Conservation (phyloP, 768 basidiomycete species). For the Boletus huronensis region DNA sequence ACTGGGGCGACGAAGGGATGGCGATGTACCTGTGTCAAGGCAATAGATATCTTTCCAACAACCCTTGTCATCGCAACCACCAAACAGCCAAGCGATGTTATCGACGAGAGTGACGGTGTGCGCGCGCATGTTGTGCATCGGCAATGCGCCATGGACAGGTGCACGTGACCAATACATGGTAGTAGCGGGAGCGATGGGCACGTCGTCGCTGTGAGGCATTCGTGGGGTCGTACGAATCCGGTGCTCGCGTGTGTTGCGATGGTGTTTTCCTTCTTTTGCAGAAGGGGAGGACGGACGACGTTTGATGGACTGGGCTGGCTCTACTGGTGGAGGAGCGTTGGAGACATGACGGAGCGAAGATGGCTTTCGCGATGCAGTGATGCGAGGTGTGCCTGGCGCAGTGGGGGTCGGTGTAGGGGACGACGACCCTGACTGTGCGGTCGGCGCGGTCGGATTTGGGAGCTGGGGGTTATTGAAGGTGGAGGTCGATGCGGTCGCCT, state of each 20-base stretch:
- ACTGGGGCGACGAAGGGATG: not conserved
- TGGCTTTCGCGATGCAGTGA: slow-evolving; percentile 27
- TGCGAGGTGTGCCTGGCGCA: slow-evolving; percentile 26
- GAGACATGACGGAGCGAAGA: slow-evolving; percentile 32
- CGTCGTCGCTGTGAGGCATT: slow-evolving; percentile 59
- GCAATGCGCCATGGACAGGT: slow-evolving; percentile 69
- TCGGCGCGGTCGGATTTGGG: not conserved
- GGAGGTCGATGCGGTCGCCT: slow-evolving; percentile 35
- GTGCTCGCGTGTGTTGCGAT: slow-evolving; percentile 22
- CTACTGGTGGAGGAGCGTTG: slow-evolving; percentile 26
- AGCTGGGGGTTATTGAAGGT: slow-evolving; percentile 30
- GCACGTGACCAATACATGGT: slow-evolving; percentile 85
- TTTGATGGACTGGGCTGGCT: slow-evolving; percentile 24
- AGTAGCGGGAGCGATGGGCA: slow-evolving; percentile 61
- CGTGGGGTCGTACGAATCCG: slow-evolving; percentile 50
- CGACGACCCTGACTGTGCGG: not conserved
- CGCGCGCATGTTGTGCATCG: slow-evolving; percentile 68
- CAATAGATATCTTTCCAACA: slow-evolving; percentile 75
- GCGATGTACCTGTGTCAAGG: slow-evolving; percentile 70
- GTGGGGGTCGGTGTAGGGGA: slow-evolving; percentile 17
- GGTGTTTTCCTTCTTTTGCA: slow-evolving; percentile 22
- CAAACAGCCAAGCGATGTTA: slow-evolving; percentile 80
- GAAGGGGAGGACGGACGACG: slow-evolving; percentile 29
- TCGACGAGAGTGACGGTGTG: slow-evolving; percentile 85
- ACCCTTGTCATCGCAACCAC: slow-evolving; percentile 81